A percentile compares a stretch with the other conserved stretches of the same genome.
phyloP scores from a whole-genome alignment of 106 monocot species.

The Hemerocallis citrina region DNA sequence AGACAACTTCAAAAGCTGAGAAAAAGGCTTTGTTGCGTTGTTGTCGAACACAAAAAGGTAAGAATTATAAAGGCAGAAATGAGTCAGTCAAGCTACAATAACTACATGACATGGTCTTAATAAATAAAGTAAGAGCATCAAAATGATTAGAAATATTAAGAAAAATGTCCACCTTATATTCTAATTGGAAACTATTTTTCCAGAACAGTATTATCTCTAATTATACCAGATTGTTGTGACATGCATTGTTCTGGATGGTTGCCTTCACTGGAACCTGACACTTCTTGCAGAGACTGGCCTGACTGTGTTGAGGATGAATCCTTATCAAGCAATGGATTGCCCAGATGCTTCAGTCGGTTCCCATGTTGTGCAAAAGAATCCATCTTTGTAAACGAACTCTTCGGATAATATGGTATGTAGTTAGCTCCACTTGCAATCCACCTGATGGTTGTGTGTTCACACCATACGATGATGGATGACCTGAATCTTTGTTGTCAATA shows the following conservation, averaged over 20 bases:
- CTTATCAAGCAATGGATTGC: constrained; percentile 32
- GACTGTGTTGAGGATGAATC: constrained; percentile 64
- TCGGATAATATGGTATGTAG: constrained; percentile 13
- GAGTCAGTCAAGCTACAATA: too few species aligned
- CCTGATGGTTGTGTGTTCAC: constrained; percentile 13
- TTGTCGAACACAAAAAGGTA: too few species aligned
- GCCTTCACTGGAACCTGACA: constrained; percentile 27
- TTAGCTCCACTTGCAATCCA: constrained; percentile 30
- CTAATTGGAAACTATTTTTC: too few species aligned
- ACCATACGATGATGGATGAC: constrained; percentile 20
- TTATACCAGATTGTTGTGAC: constrained; percentile 38
- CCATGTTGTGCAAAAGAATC: constrained; percentile 17
- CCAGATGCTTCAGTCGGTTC: constrained; percentile 30
- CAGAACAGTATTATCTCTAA: too few species aligned
- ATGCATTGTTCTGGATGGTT: constrained; percentile 20
- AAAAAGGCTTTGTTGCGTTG: too few species aligned
- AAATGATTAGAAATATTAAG: too few species aligned
- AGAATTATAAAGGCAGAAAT: too few species aligned
- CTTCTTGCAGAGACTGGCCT: constrained; percentile 48
- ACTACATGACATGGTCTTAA: too few species aligned
- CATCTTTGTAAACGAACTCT: constrained; percentile 12
- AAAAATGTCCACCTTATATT: too few species aligned
- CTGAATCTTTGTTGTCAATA: constrained; percentile 10
- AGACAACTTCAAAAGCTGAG: too few species aligned
- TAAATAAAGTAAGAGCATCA: too few species aligned